These are phyloP conservation scores for Wickerhamomyces rabaulensis DNA, from an alignment of 805 yeast species.

Conservation along the genomic window DNA sequence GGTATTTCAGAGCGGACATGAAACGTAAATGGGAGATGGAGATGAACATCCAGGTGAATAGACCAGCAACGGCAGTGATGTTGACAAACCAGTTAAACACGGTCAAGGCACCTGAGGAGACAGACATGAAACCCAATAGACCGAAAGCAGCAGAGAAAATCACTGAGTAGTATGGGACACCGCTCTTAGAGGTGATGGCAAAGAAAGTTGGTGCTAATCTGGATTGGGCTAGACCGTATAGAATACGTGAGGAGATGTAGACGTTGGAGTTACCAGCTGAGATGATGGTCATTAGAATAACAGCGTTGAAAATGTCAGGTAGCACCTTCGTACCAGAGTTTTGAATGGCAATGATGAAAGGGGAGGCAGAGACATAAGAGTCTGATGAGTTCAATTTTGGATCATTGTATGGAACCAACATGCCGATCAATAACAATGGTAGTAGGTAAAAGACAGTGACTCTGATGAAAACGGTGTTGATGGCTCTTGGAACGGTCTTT, in stretches of 20 bases:
- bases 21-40: conserved; percentile 62
- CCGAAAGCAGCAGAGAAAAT: conserved; percentile 57
- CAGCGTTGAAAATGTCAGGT: conserved; percentile 70
- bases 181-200: conserved; percentile 41
- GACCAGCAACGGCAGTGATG: conserved; percentile 73
- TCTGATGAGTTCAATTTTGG: conserved; percentile 35
- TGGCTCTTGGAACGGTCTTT: conserved; percentile 67
- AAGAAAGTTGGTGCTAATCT: conserved; percentile 54
- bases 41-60: conserved; percentile 68
- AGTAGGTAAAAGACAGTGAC: conserved; percentile 61
- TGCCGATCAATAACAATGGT: conserved; percentile 63
- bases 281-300: conserved; percentile 57
- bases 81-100: conserved; percentile 72
- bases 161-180: conserved; percentile 61
- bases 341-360: conserved; percentile 66
- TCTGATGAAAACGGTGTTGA: conserved; percentile 62
- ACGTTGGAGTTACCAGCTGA: conserved; percentile 80
- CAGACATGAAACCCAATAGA: conserved; percentile 55
- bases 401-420: conserved; percentile 66
- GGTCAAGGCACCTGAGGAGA: conserved; percentile 43
- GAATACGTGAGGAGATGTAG: conserved; percentile 64
- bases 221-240: conserved; percentile 60
- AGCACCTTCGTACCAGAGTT: conserved; percentile 63
- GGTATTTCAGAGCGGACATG: conserved; percentile 55
- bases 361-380: conserved; percentile 52